Evolutionary conservation across 495 filamentous ascomycete species (phyloP).

Genomic region (Antarctomyces pellizariae): DNA sequence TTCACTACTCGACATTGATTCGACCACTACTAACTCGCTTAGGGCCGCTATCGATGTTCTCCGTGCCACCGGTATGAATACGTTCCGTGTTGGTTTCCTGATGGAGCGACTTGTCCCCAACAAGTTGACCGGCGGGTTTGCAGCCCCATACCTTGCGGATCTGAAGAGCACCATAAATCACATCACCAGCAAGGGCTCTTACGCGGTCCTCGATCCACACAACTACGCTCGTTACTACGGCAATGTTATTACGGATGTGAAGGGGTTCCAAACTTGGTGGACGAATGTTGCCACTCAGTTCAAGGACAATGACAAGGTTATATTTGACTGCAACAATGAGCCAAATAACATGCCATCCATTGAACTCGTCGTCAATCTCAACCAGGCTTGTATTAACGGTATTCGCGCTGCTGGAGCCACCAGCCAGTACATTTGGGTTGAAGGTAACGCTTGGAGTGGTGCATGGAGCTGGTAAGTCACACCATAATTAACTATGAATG

Average conservation of each 20-base stretch:
- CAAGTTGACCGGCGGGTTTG: slow-evolving; percentile 20
- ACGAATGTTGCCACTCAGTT: slow-evolving; percentile 30
- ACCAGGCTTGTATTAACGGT: slow-evolving; percentile 35
- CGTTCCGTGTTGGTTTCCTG: slow-evolving; percentile 35
- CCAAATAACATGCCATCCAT: slow-evolving; percentile 29
- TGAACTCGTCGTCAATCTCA: slow-evolving; percentile 28
- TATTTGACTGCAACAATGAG: slow-evolving; percentile 42
- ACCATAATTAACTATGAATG: not conserved
- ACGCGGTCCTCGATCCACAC: slow-evolving; percentile 38
- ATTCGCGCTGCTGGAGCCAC: slow-evolving; percentile 37
- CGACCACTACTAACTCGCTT: slow-evolving; percentile 2
- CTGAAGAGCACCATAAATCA: slow-evolving; percentile 26
- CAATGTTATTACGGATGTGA: slow-evolving; percentile 27
- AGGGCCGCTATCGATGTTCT: slow-evolving; percentile 26
- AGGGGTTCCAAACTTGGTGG: slow-evolving; percentile 32
- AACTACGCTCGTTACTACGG: slow-evolving; percentile 35
- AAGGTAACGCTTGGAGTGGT: slow-evolving; percentile 37
- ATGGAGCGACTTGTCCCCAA: slow-evolving; percentile 41
- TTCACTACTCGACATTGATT: too few relatives aligned
- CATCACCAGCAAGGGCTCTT: slow-evolving; percentile 31
- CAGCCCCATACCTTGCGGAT: slow-evolving; percentile 24
- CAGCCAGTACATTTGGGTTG: slow-evolving; percentile 38
- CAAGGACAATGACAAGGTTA: slow-evolving; percentile 27
- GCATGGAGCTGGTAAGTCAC: too few relatives aligned
- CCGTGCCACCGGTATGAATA: slow-evolving; percentile 31